A percentile compares a stretch with the other conserved stretches of the same genome.
Evolutionary conservation across 116 monocot species (phyloP).

Genomic region (Trichopus zeylanicus): DNA sequence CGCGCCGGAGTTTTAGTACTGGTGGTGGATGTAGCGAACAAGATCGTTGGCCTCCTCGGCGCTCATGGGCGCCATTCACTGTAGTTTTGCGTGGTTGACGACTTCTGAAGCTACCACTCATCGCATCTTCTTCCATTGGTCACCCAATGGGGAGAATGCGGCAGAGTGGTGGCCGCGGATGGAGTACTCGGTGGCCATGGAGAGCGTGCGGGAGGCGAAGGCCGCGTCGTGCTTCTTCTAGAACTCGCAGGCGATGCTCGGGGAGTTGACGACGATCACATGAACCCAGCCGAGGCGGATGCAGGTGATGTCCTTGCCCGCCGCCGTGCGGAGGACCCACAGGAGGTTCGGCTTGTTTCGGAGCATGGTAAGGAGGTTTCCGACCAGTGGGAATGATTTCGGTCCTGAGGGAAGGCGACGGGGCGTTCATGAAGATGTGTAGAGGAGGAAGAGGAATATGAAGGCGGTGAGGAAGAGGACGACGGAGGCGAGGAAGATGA

Average conservation of each 20-base stretch:
- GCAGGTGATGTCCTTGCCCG: neutral
- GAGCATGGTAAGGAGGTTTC: constrained; percentile 1
- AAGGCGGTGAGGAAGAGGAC: neutral
- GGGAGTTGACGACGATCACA: constrained; percentile 10
- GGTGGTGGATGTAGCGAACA: constrained; percentile 8
- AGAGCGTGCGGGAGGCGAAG: constrained; percentile 13
- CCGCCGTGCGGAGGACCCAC: neutral
- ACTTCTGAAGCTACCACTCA: constrained; percentile 20
- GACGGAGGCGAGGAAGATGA: no score
- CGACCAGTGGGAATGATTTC: neutral
- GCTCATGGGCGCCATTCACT: neutral
- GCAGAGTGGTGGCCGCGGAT: constrained; percentile 7
- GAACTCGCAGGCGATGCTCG: constrained; percentile 16
- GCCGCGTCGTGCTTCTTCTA: constrained; percentile 8
- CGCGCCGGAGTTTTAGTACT: neutral
- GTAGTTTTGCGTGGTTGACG: constrained; percentile 4
- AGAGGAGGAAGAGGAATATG: neutral
- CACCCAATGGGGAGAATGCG: constrained; percentile 9
- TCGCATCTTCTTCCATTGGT: constrained; percentile 43
- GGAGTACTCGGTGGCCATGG: constrained; percentile 12
- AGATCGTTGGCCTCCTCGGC: constrained; percentile 21
- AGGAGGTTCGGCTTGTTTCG: neutral
- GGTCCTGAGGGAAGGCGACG: neutral
- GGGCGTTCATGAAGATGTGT: neutral
- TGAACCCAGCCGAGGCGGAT: constrained; percentile 3